Evolutionary conservation across 2,329 filamentous ascomycete species (phyloP).

Genomic region (Coniochaeta ligniaria): DNA sequence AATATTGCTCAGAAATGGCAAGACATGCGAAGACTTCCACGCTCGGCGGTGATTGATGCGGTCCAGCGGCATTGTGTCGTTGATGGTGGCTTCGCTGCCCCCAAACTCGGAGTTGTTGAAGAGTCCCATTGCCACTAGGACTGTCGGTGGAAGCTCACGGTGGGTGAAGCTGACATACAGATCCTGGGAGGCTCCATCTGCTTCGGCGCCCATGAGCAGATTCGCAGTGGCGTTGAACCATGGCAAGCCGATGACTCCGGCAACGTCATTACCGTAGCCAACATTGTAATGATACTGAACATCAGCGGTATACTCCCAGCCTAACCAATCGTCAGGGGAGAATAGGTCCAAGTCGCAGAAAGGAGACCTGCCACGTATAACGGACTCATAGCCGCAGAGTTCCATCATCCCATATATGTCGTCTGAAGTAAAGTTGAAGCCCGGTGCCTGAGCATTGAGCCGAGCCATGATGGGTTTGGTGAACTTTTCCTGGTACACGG

Average conservation of each 20-base stretch:
- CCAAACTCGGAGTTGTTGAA: slow-evolving; percentile 60
- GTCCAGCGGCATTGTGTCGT: slow-evolving; percentile 57
- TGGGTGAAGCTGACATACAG: slow-evolving; percentile 64
- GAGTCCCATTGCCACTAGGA: slow-evolving; percentile 59
- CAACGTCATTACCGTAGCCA: slow-evolving; percentile 53
- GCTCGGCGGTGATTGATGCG: slow-evolving; percentile 55
- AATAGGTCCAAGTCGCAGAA: slow-evolving; percentile 56
- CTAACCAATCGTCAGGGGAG: slow-evolving; percentile 55
- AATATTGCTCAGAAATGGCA: slow-evolving; percentile 60
- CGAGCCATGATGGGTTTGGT: slow-evolving; percentile 53
- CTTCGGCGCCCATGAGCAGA: slow-evolving; percentile 31
- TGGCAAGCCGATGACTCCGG: slow-evolving; percentile 54
- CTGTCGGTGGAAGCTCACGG: slow-evolving; percentile 59
- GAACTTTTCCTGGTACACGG: slow-evolving; percentile 44
- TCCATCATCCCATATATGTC: slow-evolving; percentile 62
- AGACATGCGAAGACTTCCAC: slow-evolving; percentile 55
- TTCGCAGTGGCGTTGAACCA: slow-evolving; percentile 58
- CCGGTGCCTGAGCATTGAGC: slow-evolving; percentile 41
- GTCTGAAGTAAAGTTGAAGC: slow-evolving; percentile 55
- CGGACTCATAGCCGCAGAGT: slow-evolving; percentile 59
- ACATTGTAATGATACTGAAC: slow-evolving; percentile 58
- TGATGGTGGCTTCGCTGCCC: slow-evolving; percentile 40
- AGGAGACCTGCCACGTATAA: slow-evolving; percentile 52
- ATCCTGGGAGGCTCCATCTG: slow-evolving; percentile 36
- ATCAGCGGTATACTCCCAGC: slow-evolving; percentile 59